These are phyloP conservation scores for Nothophaeocryptopus gaeumannii DNA, from an alignment of 2,329 filamentous ascomycete genomes.

Conservation along the genomic window DNA sequence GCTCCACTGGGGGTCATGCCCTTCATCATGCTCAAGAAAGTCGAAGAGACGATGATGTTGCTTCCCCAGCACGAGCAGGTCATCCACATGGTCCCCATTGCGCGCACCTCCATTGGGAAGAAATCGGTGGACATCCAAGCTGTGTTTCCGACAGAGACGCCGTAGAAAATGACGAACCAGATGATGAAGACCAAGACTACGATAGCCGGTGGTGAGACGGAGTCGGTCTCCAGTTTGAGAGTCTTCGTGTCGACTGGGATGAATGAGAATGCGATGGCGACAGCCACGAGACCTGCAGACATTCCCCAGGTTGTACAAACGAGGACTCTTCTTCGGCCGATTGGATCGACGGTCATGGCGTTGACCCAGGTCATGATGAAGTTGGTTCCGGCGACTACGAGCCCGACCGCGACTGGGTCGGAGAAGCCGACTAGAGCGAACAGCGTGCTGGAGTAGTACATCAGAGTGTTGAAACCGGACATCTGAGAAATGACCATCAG, in stretches of 20 bases:
- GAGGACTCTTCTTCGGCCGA: conserved; percentile 74
- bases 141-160: conserved; percentile 32
- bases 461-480: conserved; percentile 67
- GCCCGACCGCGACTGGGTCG: conserved; percentile 73
- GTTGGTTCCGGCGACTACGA: conserved; percentile 79
- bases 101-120: conserved; percentile 38
- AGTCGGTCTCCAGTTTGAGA: conserved; percentile 32
- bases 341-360: conserved; percentile 71
- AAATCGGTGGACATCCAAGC: conserved; percentile 40
- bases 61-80: conserved; percentile 33
- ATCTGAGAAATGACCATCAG: conserved; percentile 42
- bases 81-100: conserved; percentile 39
- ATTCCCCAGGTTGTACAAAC: conserved; percentile 55
- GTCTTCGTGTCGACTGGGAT: conserved; percentile 50
- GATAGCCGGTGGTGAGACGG: conserved; percentile 36
- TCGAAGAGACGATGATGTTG: conserved; percentile 36
- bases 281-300: conserved; percentile 66
- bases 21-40: conserved; percentile 40
- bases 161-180: conserved; percentile 38
- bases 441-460: conserved; percentile 63
- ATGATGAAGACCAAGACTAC: conserved; percentile 39
- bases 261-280: conserved; percentile 69
- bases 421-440: conserved; percentile 67
- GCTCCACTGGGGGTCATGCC: conserved; percentile 39
- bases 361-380: conserved; percentile 76